A percentile compares a stretch with the other conserved stretches of the same genome.
Evolutionary conservation across 345 rosid genomes (phyloP).

Genomic region (Camelina hispida): DNA sequence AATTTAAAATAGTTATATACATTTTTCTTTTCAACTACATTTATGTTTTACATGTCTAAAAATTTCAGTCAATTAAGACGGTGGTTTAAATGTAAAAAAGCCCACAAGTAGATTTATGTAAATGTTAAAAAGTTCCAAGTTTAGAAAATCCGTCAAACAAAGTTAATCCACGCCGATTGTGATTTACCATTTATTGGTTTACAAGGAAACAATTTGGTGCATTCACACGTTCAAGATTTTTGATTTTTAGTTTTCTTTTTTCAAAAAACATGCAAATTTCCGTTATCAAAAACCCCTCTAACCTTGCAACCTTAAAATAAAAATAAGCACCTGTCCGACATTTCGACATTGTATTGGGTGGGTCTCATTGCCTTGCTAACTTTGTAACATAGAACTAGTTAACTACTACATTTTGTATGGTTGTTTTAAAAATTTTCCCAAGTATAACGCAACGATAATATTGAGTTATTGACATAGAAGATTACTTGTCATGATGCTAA

Average conservation of each 20-base stretch:
- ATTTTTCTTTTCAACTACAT: slow-evolving; percentile 38
- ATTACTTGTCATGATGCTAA: background rate
- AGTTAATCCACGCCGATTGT: background rate
- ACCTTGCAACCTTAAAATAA: background rate
- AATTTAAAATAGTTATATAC: slow-evolving; percentile 4
- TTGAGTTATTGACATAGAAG: background rate
- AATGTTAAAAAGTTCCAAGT: slow-evolving; percentile 45
- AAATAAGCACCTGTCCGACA: background rate
- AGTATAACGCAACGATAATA: background rate
- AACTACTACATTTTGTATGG: background rate
- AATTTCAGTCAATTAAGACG: slow-evolving; percentile 35
- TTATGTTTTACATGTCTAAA: slow-evolving; percentile 28
- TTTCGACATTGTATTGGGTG: background rate
- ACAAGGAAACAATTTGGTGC: background rate
- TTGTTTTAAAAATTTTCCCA: background rate
- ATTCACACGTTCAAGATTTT: background rate
- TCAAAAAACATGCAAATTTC: background rate
- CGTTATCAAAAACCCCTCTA: background rate
- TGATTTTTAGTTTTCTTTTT: background rate
- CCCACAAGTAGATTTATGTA: slow-evolving; percentile 45
- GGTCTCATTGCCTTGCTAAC: slow-evolving; percentile 19
- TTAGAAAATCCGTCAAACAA: slow-evolving; percentile 36
- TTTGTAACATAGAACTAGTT: background rate
- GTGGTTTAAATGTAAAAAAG: slow-evolving; percentile 40
- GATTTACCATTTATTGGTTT: slow-evolving; percentile 22